Evolutionary conservation across 345 rosid species (phyloP), one percentile per base, ranked within the genome.

Genomic region (Syzygium aqueum): DNA sequence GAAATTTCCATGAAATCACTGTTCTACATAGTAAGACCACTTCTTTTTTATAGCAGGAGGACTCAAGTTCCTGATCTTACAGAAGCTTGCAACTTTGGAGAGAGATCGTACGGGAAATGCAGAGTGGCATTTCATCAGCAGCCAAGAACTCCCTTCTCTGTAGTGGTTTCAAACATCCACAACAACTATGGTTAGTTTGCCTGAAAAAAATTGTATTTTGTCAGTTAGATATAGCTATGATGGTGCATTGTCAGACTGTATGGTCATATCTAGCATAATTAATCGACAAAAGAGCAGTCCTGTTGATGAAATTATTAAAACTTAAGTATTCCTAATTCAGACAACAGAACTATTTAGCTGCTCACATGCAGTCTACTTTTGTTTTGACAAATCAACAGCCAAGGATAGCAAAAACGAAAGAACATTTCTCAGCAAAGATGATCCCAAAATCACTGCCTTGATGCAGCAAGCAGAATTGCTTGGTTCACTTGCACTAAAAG

Each of bases 381-480:
- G 85, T 59, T 78, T 67, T 49, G 23, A 86, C 86, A 57, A 86
- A 53, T 53, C 93, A 91, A 87, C 91, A 88, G 87, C 92, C 89
- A 93, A 89, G 80, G 80, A 73, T 73, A 73, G 80, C 80, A 33
- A 33, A 86, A 91, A 10, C 17, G 93, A 89, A 89, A 96, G 93
- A 89, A 92, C 92, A 43, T 97, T 94, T 94, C 92, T 97, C 80
- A 94, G 90, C 78, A 95, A 97, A 91, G 98, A 96, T 88, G 96
- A 95, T 91, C 95, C 98, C 78, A 97, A 95, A 93, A 91, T 95
- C 88, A 87, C 93, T 86, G 93, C 93, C 88, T 88, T 97, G 93
- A 91, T 94, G 96, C 96, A 96, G 93, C 99, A 97, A 93, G 97
- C 99, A 67, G 97, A 96, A 90, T 94, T 97, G 91, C 96, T 97